Base-by-base conservation (phyloP, 1,284 basidiomycete genomes). In the Rhizoctonia solani region DNA sequence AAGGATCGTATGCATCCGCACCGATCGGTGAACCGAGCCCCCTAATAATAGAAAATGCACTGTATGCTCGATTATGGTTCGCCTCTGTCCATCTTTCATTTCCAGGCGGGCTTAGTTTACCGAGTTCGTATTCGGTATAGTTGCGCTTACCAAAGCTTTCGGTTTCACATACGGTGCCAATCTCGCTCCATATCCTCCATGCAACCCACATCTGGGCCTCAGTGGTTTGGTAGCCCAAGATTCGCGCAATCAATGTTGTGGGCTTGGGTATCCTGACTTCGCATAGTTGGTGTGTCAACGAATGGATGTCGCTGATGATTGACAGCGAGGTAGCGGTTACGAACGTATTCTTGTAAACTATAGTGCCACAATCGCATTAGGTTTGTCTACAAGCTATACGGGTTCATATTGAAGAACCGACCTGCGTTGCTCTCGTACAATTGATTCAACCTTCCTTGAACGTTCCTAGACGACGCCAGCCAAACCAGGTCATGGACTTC, bases 401-500 rank as follows among this genome's bases (percentile, higher is more conserved):
- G n/a, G n/a, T n/a, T n/a, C n/a, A n/a, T n/a, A n/a, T n/a, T n/a
- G n/a, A n/a, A n/a, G n/a, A n/a, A 53, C 46, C 50, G 4, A 65
- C 61, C 61, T 25, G 61, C 61, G 50, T 65, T 32, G 61, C 50
- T 54, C 46, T 65, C 61, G 50, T 65, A 65, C 49, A 65, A 21
- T 30, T 50, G 34, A 25, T 65, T 65, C 32, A 65, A 41, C 44
- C 61, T 49, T 19, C 61, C 61, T 13, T 49, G 13, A 23, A 65
- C 39, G 50, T 65, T 65, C 42, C 61, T 29, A 65, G 61, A 65
- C 50, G 61, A 54, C 61, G 61, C 49, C n/a, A 65, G 61, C 61
- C 61, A 65, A 27, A 65, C 61, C 0, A 65, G 61, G 19, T 65
- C 61, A 27, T 65, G 61, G 0, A 54, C 61, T 50, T 65, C 61